phyloP scores from a whole-genome alignment of 768 basidiomycete genomes.

The Lactifluus piperatus region DNA sequence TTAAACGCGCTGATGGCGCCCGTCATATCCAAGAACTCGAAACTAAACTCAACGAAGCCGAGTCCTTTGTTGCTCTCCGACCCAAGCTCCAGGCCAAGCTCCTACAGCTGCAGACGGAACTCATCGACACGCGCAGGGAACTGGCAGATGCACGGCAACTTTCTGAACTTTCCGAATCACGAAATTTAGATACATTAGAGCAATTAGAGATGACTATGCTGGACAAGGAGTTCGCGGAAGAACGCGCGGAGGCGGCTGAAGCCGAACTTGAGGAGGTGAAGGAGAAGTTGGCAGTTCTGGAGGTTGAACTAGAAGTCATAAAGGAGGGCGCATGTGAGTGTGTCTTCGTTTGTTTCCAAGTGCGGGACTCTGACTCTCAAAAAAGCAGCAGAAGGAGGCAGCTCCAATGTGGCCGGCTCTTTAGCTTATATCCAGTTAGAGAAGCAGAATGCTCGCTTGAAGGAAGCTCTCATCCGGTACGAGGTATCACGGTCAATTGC shows the following conservation, averaged over 20 bases:
- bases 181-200: constrained; percentile 73
- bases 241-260: constrained; percentile 75
- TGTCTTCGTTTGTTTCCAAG: not conserved
- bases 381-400: constrained; percentile 25
- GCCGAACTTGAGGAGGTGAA: constrained; percentile 68
- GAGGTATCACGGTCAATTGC: constrained; percentile 18
- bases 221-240: constrained; percentile 96
- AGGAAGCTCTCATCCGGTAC: constrained; percentile 85
- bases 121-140: constrained; percentile 65
- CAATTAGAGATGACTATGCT: constrained; percentile 92
- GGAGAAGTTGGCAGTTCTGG: constrained; percentile 68
- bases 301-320: constrained; percentile 78
- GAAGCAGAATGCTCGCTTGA: constrained; percentile 92
- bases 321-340: constrained; percentile 42
- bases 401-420: constrained; percentile 42
- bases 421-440: constrained; percentile 79
- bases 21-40: constrained; percentile 81
- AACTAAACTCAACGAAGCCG: constrained; percentile 72
- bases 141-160: constrained; percentile 71
- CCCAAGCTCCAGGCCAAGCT: constrained; percentile 90
- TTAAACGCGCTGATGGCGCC: constrained; percentile 78
- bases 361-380: not conserved
- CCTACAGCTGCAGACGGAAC: constrained; percentile 68
- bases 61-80: constrained; percentile 72
- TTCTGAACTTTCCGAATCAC: constrained; percentile 57